Conservation (phyloP, 2,329 filamentous ascomycete genomes). For the Clarireedia monteithiana region DNA sequence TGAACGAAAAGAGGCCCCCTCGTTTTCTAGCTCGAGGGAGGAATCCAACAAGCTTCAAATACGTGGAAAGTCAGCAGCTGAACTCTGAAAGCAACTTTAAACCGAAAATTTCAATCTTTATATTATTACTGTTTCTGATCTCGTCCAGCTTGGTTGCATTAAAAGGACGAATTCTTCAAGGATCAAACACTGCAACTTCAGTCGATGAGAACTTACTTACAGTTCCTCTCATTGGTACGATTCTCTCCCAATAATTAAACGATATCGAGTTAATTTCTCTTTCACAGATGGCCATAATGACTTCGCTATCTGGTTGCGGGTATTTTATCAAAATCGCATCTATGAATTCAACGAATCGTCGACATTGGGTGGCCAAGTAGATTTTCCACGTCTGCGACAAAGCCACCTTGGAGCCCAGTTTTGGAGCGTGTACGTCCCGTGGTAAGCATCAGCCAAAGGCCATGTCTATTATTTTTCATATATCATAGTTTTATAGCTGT, state of each 20-base stretch:
- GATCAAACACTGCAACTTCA: background rate
- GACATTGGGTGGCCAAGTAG: background rate
- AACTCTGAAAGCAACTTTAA: too few relatives aligned
- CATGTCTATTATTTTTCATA: too few relatives aligned
- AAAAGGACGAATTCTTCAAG: too few relatives aligned
- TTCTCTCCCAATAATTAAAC: background rate
- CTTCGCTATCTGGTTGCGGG: background rate
- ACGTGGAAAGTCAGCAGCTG: too few relatives aligned
- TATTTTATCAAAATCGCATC: background rate
- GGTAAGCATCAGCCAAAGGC: constrained; percentile 6
- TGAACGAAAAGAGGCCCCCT: too few relatives aligned
- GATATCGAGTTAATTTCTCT: background rate
- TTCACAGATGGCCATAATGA: background rate
- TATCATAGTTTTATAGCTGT: too few relatives aligned
- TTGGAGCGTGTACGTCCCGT: constrained; percentile 26
- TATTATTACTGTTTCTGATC: too few relatives aligned
- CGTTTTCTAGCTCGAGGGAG: too few relatives aligned
- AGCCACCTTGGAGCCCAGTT: constrained; percentile 25
- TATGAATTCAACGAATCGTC: constrained; percentile 11
- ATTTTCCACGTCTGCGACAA: constrained; percentile 11
- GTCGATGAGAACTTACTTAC: background rate
- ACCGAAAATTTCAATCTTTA: too few relatives aligned
- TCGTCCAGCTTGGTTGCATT: too few relatives aligned
- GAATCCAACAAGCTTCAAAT: too few relatives aligned
- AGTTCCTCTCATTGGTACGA: background rate